A percentile compares a stretch with the other conserved stretches of the same genome.
These are phyloP conservation scores for Polyplosphaeria fusca DNA, from an alignment of 495 filamentous ascomycete species.

Conservation along the genomic window DNA sequence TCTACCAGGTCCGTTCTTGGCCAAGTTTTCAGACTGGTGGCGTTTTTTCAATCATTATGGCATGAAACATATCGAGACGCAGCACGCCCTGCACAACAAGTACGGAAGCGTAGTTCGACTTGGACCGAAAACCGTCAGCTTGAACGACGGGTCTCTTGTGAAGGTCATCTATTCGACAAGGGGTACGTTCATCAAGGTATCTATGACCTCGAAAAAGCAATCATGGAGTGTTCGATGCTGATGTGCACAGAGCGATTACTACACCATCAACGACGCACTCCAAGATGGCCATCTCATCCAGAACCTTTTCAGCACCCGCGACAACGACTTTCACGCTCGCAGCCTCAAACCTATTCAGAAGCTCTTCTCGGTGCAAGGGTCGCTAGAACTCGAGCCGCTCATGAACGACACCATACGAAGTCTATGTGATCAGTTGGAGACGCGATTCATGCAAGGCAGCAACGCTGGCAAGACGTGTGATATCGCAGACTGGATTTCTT, in stretches of 20 bases:
- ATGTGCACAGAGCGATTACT: conserved; percentile 20
- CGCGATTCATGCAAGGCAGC: conserved; percentile 8
- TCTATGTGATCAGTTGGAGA: conserved; percentile 15
- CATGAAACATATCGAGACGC: conserved; percentile 18
- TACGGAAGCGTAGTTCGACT: conserved; percentile 12
- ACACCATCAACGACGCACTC: conserved; percentile 20
- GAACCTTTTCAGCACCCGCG: conserved; percentile 20
- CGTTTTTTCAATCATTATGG: conserved; percentile 13
- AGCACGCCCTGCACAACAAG: conserved; percentile 9
- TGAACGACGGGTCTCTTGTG: conserved; percentile 8
- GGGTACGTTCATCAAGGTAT: conserved; percentile 17
- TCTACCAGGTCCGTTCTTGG: conserved; percentile 19
- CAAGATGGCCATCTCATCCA: conserved; percentile 16
- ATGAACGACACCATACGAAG: conserved; percentile 10
- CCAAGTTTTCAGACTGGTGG: conserved; percentile 18
- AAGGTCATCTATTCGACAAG: conserved; percentile 14
- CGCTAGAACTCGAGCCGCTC: conserved; percentile 14
- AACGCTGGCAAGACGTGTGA: conserved; percentile 15
- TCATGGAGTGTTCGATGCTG: neutral
- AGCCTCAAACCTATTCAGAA: conserved; percentile 14
- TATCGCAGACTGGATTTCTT: conserved; percentile 16
- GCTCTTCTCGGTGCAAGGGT: conserved; percentile 1
- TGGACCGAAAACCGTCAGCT: conserved; percentile 18
- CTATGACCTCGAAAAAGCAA: neutral
- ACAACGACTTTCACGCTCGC: conserved; percentile 16